These are phyloP conservation scores for Xylariales sp. DNA, from an alignment of 2,329 filamentous ascomycete species.

Conservation along the genomic window DNA sequence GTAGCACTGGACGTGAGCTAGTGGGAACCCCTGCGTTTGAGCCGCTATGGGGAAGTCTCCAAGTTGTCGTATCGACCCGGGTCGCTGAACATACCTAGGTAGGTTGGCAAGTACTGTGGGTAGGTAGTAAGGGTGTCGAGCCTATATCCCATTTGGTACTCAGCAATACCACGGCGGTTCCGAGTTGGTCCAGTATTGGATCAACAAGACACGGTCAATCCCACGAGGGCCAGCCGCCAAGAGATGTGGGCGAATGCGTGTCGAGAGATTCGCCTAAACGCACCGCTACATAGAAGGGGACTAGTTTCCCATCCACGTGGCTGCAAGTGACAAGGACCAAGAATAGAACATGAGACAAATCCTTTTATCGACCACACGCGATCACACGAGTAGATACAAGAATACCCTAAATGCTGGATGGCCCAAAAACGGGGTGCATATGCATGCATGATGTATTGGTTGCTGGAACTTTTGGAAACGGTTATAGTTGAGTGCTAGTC, in stretches of 20 bases:
- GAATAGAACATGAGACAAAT: slow-evolving; percentile 34
- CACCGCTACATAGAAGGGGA: slow-evolving; percentile 10
- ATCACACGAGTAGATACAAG: slow-evolving; percentile 28
- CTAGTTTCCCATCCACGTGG: slow-evolving; percentile 35
- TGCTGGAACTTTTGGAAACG: slow-evolving; percentile 24
- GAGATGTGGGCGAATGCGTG: slow-evolving; percentile 12
- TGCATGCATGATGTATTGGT: slow-evolving; percentile 26
- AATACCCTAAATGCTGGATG: slow-evolving; percentile 5
- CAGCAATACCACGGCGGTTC: slow-evolving; percentile 2
- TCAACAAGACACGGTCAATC: slow-evolving; percentile 10
- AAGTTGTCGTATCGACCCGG: slow-evolving; percentile 13
- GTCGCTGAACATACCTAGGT: slow-evolving; percentile 7
- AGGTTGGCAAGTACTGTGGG: slow-evolving; percentile 3
- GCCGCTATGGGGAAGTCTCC: slow-evolving; percentile 21
- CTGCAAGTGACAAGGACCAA: slow-evolving; percentile 28
- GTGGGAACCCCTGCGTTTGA: slow-evolving; percentile 37
- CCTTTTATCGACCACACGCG: slow-evolving; percentile 17
- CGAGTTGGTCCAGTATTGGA: background rate
- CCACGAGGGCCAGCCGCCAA: slow-evolving; percentile 10
- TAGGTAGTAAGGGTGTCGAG: slow-evolving; percentile 12
- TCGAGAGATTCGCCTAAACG: slow-evolving; percentile 12
- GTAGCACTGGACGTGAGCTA: slow-evolving; percentile 28
- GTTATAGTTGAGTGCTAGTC: slow-evolving; percentile 14
- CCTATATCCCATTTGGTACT: slow-evolving; percentile 15
- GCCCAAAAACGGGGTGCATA: slow-evolving; percentile 32